phyloP scores from a whole-genome alignment of 495 filamentous ascomycete species.

The Lasiosphaeria ovina region DNA sequence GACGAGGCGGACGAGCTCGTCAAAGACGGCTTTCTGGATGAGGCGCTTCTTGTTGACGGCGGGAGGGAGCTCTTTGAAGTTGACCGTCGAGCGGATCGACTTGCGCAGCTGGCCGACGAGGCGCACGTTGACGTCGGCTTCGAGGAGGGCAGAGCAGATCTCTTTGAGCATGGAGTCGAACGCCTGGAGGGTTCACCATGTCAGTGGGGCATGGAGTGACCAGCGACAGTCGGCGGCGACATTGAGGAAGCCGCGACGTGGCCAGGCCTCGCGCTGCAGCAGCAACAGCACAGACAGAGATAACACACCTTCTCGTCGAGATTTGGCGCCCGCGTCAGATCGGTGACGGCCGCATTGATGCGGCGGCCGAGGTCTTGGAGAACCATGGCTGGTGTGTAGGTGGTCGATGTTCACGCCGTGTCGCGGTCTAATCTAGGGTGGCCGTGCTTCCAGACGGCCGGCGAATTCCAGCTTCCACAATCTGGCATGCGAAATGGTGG shows the following conservation, averaged over 20 bases:
- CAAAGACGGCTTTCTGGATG: constrained; percentile 97
- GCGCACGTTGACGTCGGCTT: constrained; percentile 93
- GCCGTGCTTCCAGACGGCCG: too few species aligned
- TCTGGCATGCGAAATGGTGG: too few species aligned
- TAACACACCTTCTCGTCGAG: constrained; percentile 86
- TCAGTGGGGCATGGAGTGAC: constrained; percentile 4
- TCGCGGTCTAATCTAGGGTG: not conserved
- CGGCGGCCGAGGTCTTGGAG: constrained; percentile 97
- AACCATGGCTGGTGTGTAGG: constrained; percentile 67
- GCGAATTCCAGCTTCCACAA: too few species aligned
- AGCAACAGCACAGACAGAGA: not conserved
- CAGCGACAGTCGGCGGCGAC: not conserved
- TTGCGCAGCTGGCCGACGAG: constrained; percentile 92
- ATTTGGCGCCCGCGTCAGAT: constrained; percentile 86
- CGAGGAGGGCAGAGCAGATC: constrained; percentile 88
- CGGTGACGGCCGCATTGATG: constrained; percentile 93
- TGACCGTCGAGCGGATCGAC: constrained; percentile 85
- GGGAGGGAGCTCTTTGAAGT: constrained; percentile 85
- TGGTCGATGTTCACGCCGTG: not conserved
- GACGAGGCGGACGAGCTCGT: constrained; percentile 92
- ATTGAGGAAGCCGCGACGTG: constrained; percentile 3
- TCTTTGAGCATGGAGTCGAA: constrained; percentile 98
- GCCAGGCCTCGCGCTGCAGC: too few species aligned
- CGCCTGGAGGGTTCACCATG: constrained; percentile 54
- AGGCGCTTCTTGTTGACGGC: constrained; percentile 95